These are phyloP conservation scores for Blastomyces emzantsi DNA, from an alignment of 2,329 filamentous ascomycete genomes.

Conservation along the genomic window DNA sequence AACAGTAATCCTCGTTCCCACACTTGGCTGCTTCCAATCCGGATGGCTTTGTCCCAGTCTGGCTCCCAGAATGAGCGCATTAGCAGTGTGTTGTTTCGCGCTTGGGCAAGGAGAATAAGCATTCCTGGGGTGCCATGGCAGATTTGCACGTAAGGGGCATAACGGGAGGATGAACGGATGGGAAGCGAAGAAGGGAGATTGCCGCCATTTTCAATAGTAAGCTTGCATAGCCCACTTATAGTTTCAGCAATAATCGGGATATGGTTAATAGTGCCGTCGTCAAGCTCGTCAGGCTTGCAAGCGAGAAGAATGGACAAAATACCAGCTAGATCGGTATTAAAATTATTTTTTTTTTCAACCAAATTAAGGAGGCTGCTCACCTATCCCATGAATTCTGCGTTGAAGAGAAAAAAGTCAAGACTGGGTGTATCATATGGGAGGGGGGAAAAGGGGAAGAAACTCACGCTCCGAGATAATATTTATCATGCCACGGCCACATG, in stretches of 20 bases:
- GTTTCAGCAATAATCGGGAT: conserved; percentile 29
- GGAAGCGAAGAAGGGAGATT: conserved; percentile 34
- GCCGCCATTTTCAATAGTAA: conserved; percentile 28
- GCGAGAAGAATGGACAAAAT: conserved; percentile 32
- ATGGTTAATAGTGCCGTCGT: conserved; percentile 19
- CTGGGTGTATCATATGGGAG: conserved; percentile 20
- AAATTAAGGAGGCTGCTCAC: conserved; percentile 12
- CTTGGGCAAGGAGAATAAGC: conserved; percentile 28
- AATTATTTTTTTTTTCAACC: neutral
- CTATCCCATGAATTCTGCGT: conserved; percentile 19
- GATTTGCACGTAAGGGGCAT: conserved; percentile 32
- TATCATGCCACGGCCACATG: conserved; percentile 34
- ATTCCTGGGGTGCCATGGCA: conserved; percentile 36
- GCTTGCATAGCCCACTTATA: conserved; percentile 29
- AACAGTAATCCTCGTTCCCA: conserved; percentile 36
- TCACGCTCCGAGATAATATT: conserved; percentile 33
- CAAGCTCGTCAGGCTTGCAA: conserved; percentile 27
- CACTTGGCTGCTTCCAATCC: conserved; percentile 27
- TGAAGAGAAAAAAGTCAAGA: neutral
- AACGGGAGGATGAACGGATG: conserved; percentile 18
- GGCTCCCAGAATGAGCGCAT: conserved; percentile 27
- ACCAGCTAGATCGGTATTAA: conserved; percentile 22
- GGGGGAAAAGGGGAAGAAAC: conserved; percentile 19
- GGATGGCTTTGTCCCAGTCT: conserved; percentile 31
- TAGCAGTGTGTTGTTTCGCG: conserved; percentile 24